These are phyloP conservation scores for Chaetomium sp. DNA, from an alignment of 2,329 filamentous ascomycete species.

Conservation along the genomic window DNA sequence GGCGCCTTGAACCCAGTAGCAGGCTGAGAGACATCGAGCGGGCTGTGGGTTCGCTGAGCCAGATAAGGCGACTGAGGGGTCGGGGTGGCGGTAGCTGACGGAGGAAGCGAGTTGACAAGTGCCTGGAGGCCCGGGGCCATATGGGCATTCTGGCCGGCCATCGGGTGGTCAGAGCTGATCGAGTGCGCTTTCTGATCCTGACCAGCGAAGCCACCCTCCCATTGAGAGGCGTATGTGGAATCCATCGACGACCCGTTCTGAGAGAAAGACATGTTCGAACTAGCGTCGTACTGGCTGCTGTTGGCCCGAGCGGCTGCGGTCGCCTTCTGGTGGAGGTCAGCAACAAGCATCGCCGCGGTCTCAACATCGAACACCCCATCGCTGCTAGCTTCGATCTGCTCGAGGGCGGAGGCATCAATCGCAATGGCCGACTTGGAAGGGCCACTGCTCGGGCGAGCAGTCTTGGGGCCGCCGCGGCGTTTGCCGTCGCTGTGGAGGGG, in stretches of 20 bases:
- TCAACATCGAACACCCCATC: constrained; percentile 94
- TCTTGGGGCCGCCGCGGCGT: constrained; percentile 67
- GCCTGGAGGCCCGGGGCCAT: constrained; percentile 61
- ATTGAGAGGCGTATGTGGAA: constrained; percentile 76
- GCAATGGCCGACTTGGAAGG: constrained; percentile 72
- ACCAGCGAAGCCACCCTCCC: constrained; percentile 76
- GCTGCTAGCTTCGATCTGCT: constrained; percentile 86
- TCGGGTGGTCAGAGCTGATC: constrained; percentile 57
- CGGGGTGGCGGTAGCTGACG: constrained; percentile 62
- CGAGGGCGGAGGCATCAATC: constrained; percentile 77
- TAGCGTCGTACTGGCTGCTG: constrained; percentile 50
- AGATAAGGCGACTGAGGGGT: constrained; percentile 68
- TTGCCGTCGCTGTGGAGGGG: constrained; percentile 93
- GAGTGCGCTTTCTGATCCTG: constrained; percentile 70
- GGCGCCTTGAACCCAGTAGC: constrained; percentile 65
- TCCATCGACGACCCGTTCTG: constrained; percentile 64
- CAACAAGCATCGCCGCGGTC: constrained; percentile 96
- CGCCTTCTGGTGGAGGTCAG: constrained; percentile 93
- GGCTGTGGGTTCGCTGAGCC: constrained; percentile 60
- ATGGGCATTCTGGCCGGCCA: constrained; percentile 58
- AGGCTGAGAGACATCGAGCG: constrained; percentile 63
- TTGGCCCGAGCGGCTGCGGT: constrained; percentile 61
- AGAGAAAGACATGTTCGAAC: constrained; percentile 62
- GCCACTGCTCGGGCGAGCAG: constrained; percentile 53
- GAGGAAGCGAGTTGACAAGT: constrained; percentile 65